Conservation (phyloP, 768 basidiomycete species). For the Gyrodon lividus region DNA sequence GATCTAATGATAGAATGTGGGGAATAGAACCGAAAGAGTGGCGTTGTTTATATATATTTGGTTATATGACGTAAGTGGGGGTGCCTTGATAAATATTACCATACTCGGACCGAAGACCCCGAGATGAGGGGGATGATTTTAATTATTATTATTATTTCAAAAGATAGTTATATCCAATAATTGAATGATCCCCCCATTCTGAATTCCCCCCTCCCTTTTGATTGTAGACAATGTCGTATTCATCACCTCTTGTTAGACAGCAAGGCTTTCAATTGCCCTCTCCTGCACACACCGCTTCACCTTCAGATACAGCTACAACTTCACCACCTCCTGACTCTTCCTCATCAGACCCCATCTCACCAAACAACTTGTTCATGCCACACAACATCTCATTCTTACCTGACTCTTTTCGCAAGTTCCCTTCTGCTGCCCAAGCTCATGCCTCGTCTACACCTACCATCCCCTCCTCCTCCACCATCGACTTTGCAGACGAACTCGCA, state of each 20-base stretch:
- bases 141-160: too few species aligned
- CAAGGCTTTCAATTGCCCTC: conserved; percentile 72
- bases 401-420: conserved; percentile 57
- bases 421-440: conserved; percentile 21
- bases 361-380: conserved; percentile 41
- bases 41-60: too few species aligned
- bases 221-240: conserved; percentile 25
- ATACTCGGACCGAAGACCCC: conserved; percentile 35
- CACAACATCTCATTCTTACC: conserved; percentile 47
- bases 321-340: conserved; percentile 28
- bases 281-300: conserved; percentile 35
- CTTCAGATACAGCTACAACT: conserved; percentile 19
- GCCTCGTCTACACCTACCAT: conserved; percentile 10
- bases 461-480: conserved; percentile 32
- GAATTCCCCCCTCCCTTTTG: neutral
- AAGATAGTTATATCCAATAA: neutral
- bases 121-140: neutral
- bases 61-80: too few species aligned
- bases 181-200: neutral
- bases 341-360: neutral
- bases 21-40: too few species aligned
- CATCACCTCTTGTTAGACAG: conserved; percentile 47
- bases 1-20: too few species aligned
- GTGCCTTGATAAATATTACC: conserved; percentile 26
- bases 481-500: conserved; percentile 70